A percentile compares a stretch with the other conserved stretches of the same genome.
Conservation (phyloP, 129 eudicot genomes). For the Glebionis coronaria region DNA sequence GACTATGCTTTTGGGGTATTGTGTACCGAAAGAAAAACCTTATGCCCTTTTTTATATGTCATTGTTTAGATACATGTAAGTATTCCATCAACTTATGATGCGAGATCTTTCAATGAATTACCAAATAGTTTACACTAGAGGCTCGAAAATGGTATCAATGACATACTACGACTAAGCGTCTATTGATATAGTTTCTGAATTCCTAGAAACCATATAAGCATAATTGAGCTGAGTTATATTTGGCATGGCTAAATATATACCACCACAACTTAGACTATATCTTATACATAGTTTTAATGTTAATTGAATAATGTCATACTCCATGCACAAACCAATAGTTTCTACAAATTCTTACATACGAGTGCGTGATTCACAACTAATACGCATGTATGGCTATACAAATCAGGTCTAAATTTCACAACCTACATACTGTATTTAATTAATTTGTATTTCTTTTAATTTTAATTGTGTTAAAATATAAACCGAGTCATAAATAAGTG, state of each 20-base stretch:
- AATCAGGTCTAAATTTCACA: constrained; percentile 41
- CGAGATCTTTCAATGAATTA: constrained; percentile 24
- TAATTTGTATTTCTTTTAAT: not conserved
- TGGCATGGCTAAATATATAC: not conserved
- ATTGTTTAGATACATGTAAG: too few species aligned
- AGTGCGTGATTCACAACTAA: constrained; percentile 67
- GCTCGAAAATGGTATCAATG: constrained; percentile 60
- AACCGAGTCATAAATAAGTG: too few species aligned
- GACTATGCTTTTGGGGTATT: constrained; percentile 68
- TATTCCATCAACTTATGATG: too few species aligned
- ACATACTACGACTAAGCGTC: constrained; percentile 54
- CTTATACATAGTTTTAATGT: too few species aligned
- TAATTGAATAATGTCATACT: not conserved
- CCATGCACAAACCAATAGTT: constrained; percentile 63
- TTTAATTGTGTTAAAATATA: too few species aligned
- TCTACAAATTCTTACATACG: constrained; percentile 39
- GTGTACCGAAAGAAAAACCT: too few species aligned
- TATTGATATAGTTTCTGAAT: not conserved
- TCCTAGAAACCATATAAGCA: not conserved
- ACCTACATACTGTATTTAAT: not conserved
- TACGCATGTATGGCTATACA: constrained; percentile 67
- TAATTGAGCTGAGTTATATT: not conserved
- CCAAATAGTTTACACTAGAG: constrained; percentile 72
- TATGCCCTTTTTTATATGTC: too few species aligned
- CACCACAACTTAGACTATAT: not conserved